These are phyloP conservation scores for Paracamarosporium sp. DNA, from an alignment of 2,329 filamentous ascomycete genomes.

Conservation along the genomic window DNA sequence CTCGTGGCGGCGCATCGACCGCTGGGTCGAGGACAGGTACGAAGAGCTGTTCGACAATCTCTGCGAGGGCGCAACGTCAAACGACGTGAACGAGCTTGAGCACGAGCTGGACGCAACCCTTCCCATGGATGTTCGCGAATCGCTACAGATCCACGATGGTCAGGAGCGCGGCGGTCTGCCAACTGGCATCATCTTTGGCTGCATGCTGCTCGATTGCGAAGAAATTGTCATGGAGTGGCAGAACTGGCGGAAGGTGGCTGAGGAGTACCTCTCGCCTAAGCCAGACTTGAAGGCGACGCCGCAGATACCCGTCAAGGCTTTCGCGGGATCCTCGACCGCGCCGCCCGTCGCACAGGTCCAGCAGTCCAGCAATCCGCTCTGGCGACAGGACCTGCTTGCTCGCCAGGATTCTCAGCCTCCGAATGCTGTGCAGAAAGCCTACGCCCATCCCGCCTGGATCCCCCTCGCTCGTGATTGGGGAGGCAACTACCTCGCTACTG, in stretches of 20 bases:
- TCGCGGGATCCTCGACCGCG: conserved; percentile 74
- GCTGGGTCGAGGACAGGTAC: conserved; percentile 94
- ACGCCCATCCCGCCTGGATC: conserved; percentile 94
- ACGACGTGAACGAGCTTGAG: conserved; percentile 96
- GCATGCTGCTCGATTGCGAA: conserved; percentile 96
- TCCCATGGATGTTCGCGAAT: conserved; percentile 92
- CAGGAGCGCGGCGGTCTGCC: conserved; percentile 92
- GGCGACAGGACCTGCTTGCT: conserved; percentile 83
- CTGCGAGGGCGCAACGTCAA: conserved; percentile 87
- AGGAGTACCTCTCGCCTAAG: conserved; percentile 77
- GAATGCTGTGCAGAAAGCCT: conserved; percentile 87
- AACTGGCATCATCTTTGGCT: conserved; percentile 90
- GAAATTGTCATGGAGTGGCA: conserved; percentile 98
- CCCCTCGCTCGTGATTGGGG: conserved; percentile 97
- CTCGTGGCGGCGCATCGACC: conserved; percentile 93
- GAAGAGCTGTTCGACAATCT: conserved; percentile 93
- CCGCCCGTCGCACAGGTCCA: conserved; percentile 63
- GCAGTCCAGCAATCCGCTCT: conserved; percentile 67
- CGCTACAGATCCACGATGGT: conserved; percentile 89
- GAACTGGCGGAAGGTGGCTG: conserved; percentile 93
- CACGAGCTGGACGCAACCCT: conserved; percentile 94
- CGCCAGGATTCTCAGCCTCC: conserved; percentile 89
- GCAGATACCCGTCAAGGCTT: conserved; percentile 72
- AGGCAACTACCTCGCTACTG: conserved; percentile 94
- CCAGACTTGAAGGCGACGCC: conserved; percentile 63